Evolutionary conservation across 768 basidiomycete genomes (phyloP).

Genomic region (Sporobolomyces phaffii): DNA sequence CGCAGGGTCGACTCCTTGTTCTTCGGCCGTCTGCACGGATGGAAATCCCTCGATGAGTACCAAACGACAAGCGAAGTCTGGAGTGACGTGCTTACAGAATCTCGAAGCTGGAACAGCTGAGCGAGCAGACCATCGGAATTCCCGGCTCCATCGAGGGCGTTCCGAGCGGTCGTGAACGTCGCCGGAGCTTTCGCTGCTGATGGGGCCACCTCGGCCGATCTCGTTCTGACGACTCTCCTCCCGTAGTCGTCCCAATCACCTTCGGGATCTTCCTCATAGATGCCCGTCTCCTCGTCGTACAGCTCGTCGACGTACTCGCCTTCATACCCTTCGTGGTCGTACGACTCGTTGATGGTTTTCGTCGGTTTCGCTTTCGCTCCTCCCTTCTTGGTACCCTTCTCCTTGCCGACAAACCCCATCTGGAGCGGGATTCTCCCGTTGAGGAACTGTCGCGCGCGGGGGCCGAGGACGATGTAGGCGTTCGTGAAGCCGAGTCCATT

Average conservation of each 20-base stretch:
- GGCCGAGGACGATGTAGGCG: constrained; percentile 45
- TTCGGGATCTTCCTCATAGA: constrained; percentile 20
- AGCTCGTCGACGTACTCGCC: constrained; percentile 27
- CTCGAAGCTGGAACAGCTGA: constrained; percentile 10
- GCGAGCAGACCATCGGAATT: background rate
- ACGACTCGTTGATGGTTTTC: constrained; percentile 15
- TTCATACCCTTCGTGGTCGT: constrained; percentile 21
- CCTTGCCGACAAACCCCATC: constrained; percentile 21
- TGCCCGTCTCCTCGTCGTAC: constrained; percentile 17
- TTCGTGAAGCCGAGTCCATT: constrained; percentile 48
- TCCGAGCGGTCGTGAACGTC: background rate
- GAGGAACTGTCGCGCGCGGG: constrained; percentile 3
- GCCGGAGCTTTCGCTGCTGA: background rate
- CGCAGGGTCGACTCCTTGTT: constrained; percentile 4
- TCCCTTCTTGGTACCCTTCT: constrained; percentile 7
- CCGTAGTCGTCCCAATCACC: constrained; percentile 12
- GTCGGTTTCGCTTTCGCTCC: background rate
- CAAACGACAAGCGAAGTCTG: background rate
- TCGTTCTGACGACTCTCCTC: constrained; percentile 4
- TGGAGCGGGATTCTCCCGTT: constrained; percentile 6
- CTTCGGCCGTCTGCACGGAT: constrained; percentile 6
- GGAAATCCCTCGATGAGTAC: background rate
- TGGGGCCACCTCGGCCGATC: background rate
- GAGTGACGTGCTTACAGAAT: constrained; percentile 1
- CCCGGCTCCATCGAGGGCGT: too few species aligned